Evolutionary conservation across 805 yeast genomes (phyloP), one percentile per base, ranked within the genome.

Genomic region (Candida coleopterorum): DNA sequence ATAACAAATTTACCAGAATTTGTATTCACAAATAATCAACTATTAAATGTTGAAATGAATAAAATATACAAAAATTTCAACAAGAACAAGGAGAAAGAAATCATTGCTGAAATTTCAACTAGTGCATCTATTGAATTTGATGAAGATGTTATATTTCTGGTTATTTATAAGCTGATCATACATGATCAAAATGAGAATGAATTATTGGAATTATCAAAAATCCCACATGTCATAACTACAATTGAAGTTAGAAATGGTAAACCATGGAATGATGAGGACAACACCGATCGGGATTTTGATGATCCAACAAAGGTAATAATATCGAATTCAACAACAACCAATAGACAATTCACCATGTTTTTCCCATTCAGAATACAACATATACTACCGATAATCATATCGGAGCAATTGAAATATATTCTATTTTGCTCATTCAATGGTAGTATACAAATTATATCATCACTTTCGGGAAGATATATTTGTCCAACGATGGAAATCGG

Each of bases 391-490:
- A 39, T 67, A 4, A 41, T 60, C 5, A 37, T 70, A 18, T 57
- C 54, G 25, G 51, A 56, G 3, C 47, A 48, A 17, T 60, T 65
- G 8, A 46, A 50, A 11, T 77, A 62, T 47, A 73, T 80, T 64
- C 72, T 72, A 9, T 51, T 78, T 16, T 67, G 81, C 0, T 77
- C 85, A 0, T 79, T 79, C 32, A 63, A 70, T 21, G 88, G 88
- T 0, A 56, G 75, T 0, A 46, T 81, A 10, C 68, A 72, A 41
- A 44, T 77, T 0, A 46, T 71, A 6, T 55, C 72, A 1, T 62
- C 72, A 0, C 53, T 57, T 6, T 45, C 68, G 6, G 85, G 85
- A 0, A 50, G 70, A 17, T 60, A 61, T 20, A 42, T 68, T 1
- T 49, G 62, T 32, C 79, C 84, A 2, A 53, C 67, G 9, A 50